Conservation (phyloP, 2,329 filamentous ascomycete genomes). For the Zymoseptoria passerinii region DNA sequence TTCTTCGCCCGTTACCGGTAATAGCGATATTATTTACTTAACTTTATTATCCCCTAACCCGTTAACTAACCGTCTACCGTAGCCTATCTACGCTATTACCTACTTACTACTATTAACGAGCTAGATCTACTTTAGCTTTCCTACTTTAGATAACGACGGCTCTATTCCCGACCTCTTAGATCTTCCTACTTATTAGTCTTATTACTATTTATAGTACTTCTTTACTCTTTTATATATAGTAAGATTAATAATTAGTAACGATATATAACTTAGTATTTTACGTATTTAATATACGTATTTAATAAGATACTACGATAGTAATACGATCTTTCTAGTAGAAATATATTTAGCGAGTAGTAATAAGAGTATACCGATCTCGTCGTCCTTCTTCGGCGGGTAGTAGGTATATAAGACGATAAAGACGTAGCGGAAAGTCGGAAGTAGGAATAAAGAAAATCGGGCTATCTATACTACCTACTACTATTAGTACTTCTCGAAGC, state of each 20-base stretch:
- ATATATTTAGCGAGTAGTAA: no score
- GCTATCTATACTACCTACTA: no score
- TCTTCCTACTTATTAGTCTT: no score
- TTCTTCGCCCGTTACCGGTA: neutral
- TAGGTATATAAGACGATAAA: neutral
- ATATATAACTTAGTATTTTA: neutral
- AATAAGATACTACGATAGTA: no score
- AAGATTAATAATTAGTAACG: neutral
- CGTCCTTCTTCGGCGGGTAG: neutral
- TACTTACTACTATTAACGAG: no score
- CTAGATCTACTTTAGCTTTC: no score
- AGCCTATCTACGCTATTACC: neutral
- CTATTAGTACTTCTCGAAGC: no score
- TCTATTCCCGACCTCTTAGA: no score
- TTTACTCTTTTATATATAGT: neutral
- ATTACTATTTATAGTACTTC: no score
- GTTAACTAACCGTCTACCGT: conserved; percentile 10
- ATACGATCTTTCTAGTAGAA: no score
- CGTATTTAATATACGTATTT: no score
- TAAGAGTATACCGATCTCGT: neutral
- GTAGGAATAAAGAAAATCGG: neutral
- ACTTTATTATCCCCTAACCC: neutral
- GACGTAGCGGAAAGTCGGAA: neutral
- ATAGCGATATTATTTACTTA: neutral
- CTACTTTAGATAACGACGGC: no score